A percentile compares a stretch with the other conserved stretches of the same genome.
Evolutionary conservation across 2,329 filamentous ascomycete species (phyloP).

Genomic region (Plenodomus tracheiphilus): DNA sequence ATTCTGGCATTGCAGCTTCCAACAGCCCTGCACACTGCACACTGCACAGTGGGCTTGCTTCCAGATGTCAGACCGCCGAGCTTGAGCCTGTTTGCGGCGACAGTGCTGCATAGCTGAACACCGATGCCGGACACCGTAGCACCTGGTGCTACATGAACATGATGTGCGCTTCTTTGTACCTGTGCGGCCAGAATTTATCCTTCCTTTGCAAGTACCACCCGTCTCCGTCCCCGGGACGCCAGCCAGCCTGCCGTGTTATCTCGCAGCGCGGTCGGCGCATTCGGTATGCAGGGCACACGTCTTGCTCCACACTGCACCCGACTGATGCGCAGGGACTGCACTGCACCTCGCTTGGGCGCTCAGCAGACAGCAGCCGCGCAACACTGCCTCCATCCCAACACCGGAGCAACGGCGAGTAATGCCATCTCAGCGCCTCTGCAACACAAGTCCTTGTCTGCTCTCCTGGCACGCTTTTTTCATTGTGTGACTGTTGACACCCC

Average conservation of each 20-base stretch:
- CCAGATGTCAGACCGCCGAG: constrained; percentile 7
- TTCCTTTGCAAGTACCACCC: neutral
- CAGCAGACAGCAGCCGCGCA: neutral
- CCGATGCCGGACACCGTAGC: constrained; percentile 5
- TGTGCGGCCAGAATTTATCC: neutral
- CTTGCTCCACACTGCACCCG: neutral
- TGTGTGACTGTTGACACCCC: neutral
- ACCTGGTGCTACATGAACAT: neutral
- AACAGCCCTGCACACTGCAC: neutral
- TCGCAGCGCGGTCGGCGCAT: too few relatives aligned
- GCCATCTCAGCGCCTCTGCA: neutral
- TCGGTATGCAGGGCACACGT: neutral
- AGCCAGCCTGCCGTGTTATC: too few relatives aligned
- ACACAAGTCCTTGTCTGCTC: neutral
- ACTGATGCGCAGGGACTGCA: neutral
- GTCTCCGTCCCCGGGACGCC: neutral
- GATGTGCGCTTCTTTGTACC: neutral
- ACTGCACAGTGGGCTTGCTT: constrained; percentile 1
- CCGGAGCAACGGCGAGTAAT: neutral
- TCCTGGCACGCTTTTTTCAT: neutral
- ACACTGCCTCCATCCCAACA: neutral
- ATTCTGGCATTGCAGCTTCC: neutral
- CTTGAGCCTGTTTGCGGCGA: constrained; percentile 14
- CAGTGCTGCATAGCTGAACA: constrained; percentile 8
- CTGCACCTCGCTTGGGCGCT: neutral